Conservation (phyloP, 257 asterid genomes). For the Solanum gandarillasii region DNA sequence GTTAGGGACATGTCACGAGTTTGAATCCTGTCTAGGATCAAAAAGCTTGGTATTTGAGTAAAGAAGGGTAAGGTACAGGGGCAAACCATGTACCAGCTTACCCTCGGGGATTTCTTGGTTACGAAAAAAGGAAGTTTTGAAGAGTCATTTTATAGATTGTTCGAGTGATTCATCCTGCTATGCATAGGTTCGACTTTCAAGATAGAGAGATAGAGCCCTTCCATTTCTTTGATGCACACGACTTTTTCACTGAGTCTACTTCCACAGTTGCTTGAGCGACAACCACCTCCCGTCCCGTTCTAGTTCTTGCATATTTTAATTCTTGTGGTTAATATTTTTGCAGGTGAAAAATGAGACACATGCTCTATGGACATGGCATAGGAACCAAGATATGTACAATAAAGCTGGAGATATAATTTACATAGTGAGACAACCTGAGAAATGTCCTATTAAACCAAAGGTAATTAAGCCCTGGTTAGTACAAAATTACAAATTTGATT, state of each 20-base stretch:
- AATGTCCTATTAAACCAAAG: conserved; percentile 39
- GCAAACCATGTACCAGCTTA: not conserved
- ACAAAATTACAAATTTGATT: not conserved
- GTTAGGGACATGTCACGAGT: not conserved
- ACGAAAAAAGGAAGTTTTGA: not conserved
- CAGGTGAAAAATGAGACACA: conserved; percentile 85
- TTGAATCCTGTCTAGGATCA: not conserved
- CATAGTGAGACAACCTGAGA: conserved; percentile 72
- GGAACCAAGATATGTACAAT: conserved; percentile 78
- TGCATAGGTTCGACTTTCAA: not conserved
- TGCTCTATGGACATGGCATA: conserved; percentile 95
- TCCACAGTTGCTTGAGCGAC: not conserved
- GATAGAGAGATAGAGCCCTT: not conserved
- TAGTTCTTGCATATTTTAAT: not conserved
- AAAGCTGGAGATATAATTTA: conserved; percentile 66
- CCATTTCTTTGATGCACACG: not conserved
- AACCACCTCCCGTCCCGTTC: not conserved
- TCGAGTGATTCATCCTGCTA: not conserved
- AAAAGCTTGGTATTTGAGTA: not conserved
- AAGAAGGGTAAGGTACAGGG: not conserved
- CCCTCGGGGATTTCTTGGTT: not conserved
- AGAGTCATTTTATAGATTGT: not conserved
- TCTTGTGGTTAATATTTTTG: not conserved
- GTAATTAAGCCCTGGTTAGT: conserved; percentile 21
- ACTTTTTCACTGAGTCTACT: not conserved